These are phyloP conservation scores for Whalleya microplaca DNA, from an alignment of 2,329 filamentous ascomycete species.

Conservation along the genomic window DNA sequence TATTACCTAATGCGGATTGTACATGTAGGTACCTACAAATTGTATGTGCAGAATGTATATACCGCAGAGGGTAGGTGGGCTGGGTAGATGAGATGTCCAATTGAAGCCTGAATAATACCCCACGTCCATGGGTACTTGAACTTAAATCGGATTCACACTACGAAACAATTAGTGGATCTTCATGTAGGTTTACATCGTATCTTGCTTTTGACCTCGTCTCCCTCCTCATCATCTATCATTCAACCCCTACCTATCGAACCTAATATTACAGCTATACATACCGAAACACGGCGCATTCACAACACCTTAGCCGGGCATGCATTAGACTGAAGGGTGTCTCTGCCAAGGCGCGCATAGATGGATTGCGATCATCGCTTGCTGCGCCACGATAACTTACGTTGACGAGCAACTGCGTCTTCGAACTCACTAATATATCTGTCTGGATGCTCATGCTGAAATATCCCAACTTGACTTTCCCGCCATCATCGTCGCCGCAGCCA, in stretches of 20 bases:
- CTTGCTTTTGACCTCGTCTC: background rate
- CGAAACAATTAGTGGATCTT: background rate
- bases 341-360: background rate
- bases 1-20: too few relatives aligned
- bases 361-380: background rate
- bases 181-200: background rate
- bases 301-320: background rate
- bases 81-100: too few relatives aligned
- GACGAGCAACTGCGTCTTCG: background rate
- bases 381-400: background rate
- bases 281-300: background rate
- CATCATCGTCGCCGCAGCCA: constrained; percentile 2
- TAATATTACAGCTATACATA: background rate
- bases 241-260: background rate
- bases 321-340: background rate
- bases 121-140: too few relatives aligned
- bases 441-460: background rate
- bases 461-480: background rate
- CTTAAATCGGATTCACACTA: too few relatives aligned
- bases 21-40: too few relatives aligned
- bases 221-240: background rate
- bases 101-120: too few relatives aligned
- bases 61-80: too few relatives aligned
- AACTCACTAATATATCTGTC: background rate
- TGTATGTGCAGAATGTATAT: too few relatives aligned